phyloP scores from a whole-genome alignment of 805 yeast genomes.

The Lachancea meyersii region DNA sequence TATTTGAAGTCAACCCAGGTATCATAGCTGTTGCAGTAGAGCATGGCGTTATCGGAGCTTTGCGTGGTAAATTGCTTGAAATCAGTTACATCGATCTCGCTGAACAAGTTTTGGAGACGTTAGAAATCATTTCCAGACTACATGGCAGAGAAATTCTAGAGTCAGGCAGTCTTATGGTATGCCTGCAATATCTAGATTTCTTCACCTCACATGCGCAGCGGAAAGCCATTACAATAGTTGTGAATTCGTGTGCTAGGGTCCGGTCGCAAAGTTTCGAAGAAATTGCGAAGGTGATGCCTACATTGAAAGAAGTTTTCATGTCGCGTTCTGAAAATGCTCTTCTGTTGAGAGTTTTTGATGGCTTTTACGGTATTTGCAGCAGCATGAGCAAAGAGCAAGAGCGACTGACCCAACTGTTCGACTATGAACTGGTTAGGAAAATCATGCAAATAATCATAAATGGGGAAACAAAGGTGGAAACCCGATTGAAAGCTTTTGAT shows the following conservation, averaged over 20 bases:
- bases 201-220: slow-evolving; percentile 86
- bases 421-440: slow-evolving; percentile 31
- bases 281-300: slow-evolving; percentile 53
- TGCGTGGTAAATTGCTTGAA: slow-evolving; percentile 62
- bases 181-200: slow-evolving; percentile 74
- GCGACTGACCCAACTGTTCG: slow-evolving; percentile 22
- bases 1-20: slow-evolving; percentile 68
- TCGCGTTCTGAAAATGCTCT: slow-evolving; percentile 45
- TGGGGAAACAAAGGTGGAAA: slow-evolving; percentile 29
- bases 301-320: slow-evolving; percentile 47
- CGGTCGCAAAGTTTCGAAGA: slow-evolving; percentile 39
- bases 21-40: slow-evolving; percentile 56
- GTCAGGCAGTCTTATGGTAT: slow-evolving; percentile 57
- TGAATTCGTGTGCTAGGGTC: slow-evolving; percentile 56
- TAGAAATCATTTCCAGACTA: slow-evolving; percentile 58
- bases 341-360: slow-evolving; percentile 17
- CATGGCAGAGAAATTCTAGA: slow-evolving; percentile 46
- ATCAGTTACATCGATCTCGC: slow-evolving; percentile 84
- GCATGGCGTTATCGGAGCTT: slow-evolving; percentile 57
- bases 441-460: slow-evolving; percentile 26
- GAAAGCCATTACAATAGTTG: slow-evolving; percentile 66
- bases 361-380: slow-evolving; percentile 25
- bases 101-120: slow-evolving; percentile 78
- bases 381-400: slow-evolving; percentile 16
- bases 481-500: slow-evolving; percentile 30